Evolutionary conservation across 2,329 filamentous ascomycete genomes (phyloP).

Genomic region (Chaetoscypha palmicola): DNA sequence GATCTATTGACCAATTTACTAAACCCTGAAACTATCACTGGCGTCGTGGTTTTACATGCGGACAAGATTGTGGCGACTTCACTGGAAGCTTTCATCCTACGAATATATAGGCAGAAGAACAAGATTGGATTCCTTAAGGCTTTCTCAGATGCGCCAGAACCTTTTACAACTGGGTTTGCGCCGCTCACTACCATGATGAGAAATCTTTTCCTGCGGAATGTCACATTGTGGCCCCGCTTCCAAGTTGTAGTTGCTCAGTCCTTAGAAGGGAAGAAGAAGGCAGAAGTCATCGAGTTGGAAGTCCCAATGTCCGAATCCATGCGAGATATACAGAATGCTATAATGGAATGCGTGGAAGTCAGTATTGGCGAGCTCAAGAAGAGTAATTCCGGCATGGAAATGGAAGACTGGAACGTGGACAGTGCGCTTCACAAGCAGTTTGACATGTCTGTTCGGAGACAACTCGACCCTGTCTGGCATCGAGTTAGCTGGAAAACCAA

Average conservation of each 20-base stretch:
- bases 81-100: slow-evolving; percentile 87
- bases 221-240: slow-evolving; percentile 87
- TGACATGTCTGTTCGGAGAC: slow-evolving; percentile 77
- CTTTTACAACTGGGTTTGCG: slow-evolving; percentile 81
- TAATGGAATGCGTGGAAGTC: slow-evolving; percentile 92
- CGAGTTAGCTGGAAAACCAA: slow-evolving; percentile 90
- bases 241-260: slow-evolving; percentile 85
- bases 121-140: slow-evolving; percentile 91
- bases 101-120: slow-evolving; percentile 91
- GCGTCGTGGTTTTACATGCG: slow-evolving; percentile 79
- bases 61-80: slow-evolving; percentile 82
- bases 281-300: slow-evolving; percentile 94
- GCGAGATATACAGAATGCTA: slow-evolving; percentile 86
- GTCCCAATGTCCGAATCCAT: slow-evolving; percentile 94
- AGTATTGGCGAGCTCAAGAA: slow-evolving; percentile 93
- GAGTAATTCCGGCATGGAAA: slow-evolving; percentile 79
- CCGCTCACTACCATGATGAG: slow-evolving; percentile 86
- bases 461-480: slow-evolving; percentile 96
- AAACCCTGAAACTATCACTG: slow-evolving; percentile 77
- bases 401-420: slow-evolving; percentile 95
- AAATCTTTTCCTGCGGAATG: slow-evolving; percentile 83
- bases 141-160: slow-evolving; percentile 88
- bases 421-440: slow-evolving; percentile 90
- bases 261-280: slow-evolving; percentile 83
- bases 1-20: slow-evolving; percentile 82